phyloP scores from a whole-genome alignment of 2,329 filamentous ascomycete genomes.

The Amesomyces nigricolor region DNA sequence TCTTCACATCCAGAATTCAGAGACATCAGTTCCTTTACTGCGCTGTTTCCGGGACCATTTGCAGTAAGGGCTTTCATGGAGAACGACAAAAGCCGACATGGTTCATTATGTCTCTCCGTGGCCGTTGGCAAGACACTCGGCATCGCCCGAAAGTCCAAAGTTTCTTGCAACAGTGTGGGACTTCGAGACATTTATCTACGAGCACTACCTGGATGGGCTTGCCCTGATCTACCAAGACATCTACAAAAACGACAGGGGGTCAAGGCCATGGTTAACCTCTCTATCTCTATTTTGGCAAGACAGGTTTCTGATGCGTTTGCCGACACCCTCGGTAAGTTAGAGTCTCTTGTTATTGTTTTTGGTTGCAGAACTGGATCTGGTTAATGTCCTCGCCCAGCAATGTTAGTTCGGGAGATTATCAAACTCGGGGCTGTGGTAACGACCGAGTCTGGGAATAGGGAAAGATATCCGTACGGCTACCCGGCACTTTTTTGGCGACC shows the following conservation, averaged over 20 bases:
- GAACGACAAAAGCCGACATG: not conserved
- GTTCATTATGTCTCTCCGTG: not conserved
- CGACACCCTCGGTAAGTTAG: too few relatives aligned
- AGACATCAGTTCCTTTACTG: not conserved
- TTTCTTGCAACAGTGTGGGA: too few relatives aligned
- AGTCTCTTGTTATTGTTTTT: not conserved
- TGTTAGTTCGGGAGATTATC: not conserved
- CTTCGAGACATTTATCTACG: too few relatives aligned
- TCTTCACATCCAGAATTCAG: not conserved
- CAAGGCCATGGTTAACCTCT: too few relatives aligned
- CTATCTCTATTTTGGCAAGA: too few relatives aligned
- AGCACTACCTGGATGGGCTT: too few relatives aligned
- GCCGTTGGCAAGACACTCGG: not conserved
- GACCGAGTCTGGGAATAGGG: not conserved
- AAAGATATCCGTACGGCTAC: not conserved
- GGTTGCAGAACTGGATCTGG: not conserved
- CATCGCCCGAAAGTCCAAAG: too few relatives aligned
- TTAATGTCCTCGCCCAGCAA: not conserved
- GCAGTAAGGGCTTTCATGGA: not conserved
- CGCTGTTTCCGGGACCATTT: not conserved
- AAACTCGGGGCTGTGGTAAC: not conserved
- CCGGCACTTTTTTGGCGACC: constrained; percentile 7
- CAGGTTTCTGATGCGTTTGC: not conserved
- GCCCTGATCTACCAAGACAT: too few relatives aligned
- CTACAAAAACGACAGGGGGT: too few relatives aligned